phyloP scores from a whole-genome alignment of 2,329 filamentous ascomycete genomes.

The Fusarium newnesense region DNA sequence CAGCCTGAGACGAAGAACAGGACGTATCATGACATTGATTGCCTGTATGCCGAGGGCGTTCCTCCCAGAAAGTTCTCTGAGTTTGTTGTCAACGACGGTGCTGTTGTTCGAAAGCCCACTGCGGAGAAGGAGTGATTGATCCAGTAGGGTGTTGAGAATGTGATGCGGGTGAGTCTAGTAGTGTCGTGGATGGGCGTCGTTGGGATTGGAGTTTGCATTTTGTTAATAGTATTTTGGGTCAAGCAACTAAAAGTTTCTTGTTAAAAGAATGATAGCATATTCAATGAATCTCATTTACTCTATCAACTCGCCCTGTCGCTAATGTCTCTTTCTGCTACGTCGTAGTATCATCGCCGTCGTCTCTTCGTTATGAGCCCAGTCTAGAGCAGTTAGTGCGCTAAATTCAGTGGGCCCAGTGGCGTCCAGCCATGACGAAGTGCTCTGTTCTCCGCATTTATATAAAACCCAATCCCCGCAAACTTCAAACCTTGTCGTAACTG shows the following conservation, averaged over 20 bases:
- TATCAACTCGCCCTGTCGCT: fast-evolving
- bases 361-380: fast-evolving
- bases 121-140: background rate
- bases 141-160: background rate
- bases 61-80: slow-evolving; percentile 41
- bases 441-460: slow-evolving; percentile 12
- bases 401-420: background rate
- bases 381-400: background rate
- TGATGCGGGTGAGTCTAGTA: background rate
- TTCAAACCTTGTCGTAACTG: background rate
- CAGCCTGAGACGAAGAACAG: slow-evolving; percentile 54
- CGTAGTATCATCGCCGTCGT: fast-evolving
- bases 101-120: slow-evolving; percentile 6
- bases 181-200: background rate
- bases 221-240: background rate
- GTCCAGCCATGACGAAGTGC: background rate
- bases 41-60: slow-evolving; percentile 40
- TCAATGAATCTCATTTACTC: fast-evolving
- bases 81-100: slow-evolving; percentile 34
- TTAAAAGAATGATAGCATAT: background rate
- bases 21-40: slow-evolving; percentile 49
- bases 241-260: background rate
- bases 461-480: slow-evolving; percentile 14
- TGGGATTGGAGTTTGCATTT: background rate
- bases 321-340: background rate